A percentile compares a stretch with the other conserved stretches of the same genome.
phyloP scores from a whole-genome alignment of 306 rosid genomes.

The Aeschynomene evenia region DNA sequence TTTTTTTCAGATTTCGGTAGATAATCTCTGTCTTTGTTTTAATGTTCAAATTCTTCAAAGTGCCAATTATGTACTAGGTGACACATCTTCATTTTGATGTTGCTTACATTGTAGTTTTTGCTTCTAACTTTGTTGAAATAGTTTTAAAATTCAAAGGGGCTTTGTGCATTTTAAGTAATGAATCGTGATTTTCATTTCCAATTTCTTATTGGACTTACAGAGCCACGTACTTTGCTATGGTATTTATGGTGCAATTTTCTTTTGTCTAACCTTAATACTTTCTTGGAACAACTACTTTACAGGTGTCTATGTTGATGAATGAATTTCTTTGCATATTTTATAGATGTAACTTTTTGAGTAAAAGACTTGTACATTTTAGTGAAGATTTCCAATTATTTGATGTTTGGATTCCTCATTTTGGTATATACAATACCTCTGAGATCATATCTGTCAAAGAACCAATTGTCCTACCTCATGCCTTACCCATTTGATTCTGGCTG shows the following conservation, averaged over 20 bases:
- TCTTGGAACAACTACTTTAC: conserved; percentile 81
- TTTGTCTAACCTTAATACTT: conserved; percentile 74
- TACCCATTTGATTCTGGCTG: conserved; percentile 14
- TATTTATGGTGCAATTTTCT: conserved; percentile 83
- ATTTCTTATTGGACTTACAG: conserved; percentile 50
- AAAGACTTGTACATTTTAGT: too few relatives aligned
- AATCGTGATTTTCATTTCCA: conserved; percentile 31
- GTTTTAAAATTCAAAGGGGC: not conserved
- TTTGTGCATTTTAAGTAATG: not conserved
- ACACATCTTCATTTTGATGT: too few relatives aligned
- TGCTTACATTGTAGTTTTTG: too few relatives aligned
- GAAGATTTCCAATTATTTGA: conserved; percentile 21
- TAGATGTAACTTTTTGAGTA: not conserved
- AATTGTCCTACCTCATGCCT: too few relatives aligned
- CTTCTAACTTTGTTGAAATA: too few relatives aligned
- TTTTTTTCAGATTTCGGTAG: too few relatives aligned
- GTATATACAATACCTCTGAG: not conserved
- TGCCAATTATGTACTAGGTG: conserved; percentile 83
- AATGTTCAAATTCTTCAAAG: conserved; percentile 88
- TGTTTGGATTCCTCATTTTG: conserved; percentile 10
- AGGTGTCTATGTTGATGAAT: too few relatives aligned
- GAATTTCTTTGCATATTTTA: conserved; percentile 8
- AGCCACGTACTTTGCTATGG: conserved; percentile 92
- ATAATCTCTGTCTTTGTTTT: conserved; percentile 94
- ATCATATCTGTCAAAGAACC: conserved; percentile 22